Conservation (phyloP, 768 basidiomycete genomes). For the Gloeopeniophorella convolvens region DNA sequence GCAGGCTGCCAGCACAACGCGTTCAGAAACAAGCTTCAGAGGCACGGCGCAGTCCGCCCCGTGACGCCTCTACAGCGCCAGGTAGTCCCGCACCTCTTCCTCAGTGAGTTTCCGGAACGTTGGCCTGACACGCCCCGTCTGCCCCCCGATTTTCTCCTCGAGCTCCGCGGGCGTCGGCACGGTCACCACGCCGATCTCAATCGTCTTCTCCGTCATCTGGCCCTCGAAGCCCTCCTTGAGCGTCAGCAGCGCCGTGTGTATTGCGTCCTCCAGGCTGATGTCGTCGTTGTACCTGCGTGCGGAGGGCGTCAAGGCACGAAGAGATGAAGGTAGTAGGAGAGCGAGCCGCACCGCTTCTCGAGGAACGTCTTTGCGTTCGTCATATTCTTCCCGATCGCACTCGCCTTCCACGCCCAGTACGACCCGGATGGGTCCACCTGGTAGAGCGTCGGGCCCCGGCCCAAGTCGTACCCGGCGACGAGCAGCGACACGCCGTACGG, state of each 20-base stretch:
- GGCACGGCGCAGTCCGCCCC: no score
- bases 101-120: constrained; percentile 94
- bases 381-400: constrained; percentile 99
- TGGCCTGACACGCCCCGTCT: constrained; percentile 66
- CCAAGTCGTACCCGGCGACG: constrained; percentile 93
- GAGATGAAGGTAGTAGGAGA: constrained; percentile 22
- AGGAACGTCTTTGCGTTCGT: constrained; percentile 99
- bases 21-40: no score
- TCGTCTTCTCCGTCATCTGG: constrained; percentile 99
- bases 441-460: constrained; percentile 94
- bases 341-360: constrained; percentile 95
- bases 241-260: constrained; percentile 96
- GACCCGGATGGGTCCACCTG: constrained; percentile 99
- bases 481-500: constrained; percentile 98
- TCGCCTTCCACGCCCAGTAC: constrained; percentile 99
- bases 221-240: constrained; percentile 99
- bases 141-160: constrained; percentile 63
- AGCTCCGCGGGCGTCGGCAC: constrained; percentile 69
- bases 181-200: constrained; percentile 96
- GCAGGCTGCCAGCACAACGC: no score
- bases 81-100: constrained; percentile 95
- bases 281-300: constrained; percentile 99
- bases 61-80: constrained; percentile 69
- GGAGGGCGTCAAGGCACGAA: constrained; percentile 10
- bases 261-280: constrained; percentile 96